These are phyloP conservation scores for Colletotrichum cereale DNA, from an alignment of 2,329 filamentous ascomycete species.

Conservation along the genomic window DNA sequence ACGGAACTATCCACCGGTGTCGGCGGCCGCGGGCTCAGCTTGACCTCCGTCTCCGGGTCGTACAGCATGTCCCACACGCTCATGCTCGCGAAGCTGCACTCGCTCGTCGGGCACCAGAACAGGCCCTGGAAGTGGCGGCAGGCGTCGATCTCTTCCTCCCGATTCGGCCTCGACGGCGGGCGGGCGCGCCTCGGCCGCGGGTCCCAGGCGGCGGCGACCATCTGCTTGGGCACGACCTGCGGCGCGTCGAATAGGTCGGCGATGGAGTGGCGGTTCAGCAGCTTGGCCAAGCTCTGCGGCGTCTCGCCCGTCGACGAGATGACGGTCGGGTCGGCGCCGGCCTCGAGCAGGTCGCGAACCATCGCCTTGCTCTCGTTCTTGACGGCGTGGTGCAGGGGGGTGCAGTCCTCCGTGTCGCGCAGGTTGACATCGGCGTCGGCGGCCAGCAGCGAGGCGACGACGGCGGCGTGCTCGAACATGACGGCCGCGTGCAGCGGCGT, in stretches of 20 bases:
- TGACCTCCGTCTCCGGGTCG: slow-evolving; percentile 38
- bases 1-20: neutral
- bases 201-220: slow-evolving; percentile 24
- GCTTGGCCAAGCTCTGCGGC: slow-evolving; percentile 33
- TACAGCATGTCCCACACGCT: slow-evolving; percentile 41
- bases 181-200: slow-evolving; percentile 21
- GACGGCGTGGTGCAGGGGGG: slow-evolving; percentile 41
- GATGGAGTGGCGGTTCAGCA: slow-evolving; percentile 35
- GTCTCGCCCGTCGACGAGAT: slow-evolving; percentile 40
- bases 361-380: slow-evolving; percentile 40
- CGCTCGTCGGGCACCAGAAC: slow-evolving; percentile 39
- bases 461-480: slow-evolving; percentile 41
- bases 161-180: slow-evolving; percentile 34
- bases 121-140: slow-evolving; percentile 38
- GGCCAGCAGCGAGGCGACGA: slow-evolving; percentile 34
- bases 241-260: slow-evolving; percentile 38
- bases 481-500: slow-evolving; percentile 41
- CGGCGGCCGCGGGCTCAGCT: slow-evolving; percentile 25
- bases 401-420: slow-evolving; percentile 40
- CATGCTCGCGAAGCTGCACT: slow-evolving; percentile 39
- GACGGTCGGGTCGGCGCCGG: slow-evolving; percentile 40
- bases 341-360: slow-evolving; percentile 40
- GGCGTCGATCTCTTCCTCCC: slow-evolving; percentile 37
- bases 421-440: slow-evolving; percentile 38
- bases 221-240: slow-evolving; percentile 32